Conservation (phyloP, 2,329 filamentous ascomycete species). For the Paracoccidioides lutzii region DNA sequence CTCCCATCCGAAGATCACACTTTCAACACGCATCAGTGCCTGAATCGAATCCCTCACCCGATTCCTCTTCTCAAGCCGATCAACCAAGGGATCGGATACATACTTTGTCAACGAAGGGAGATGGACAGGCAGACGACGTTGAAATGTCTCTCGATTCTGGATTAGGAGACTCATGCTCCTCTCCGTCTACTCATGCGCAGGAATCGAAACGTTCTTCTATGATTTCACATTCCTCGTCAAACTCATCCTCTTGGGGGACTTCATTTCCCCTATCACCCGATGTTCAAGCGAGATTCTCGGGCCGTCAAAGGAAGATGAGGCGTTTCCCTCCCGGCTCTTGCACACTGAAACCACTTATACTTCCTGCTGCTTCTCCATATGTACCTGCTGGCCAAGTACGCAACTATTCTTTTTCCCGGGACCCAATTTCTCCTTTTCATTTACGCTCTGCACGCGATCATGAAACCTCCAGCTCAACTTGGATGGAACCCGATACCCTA, state of each 20-base stretch:
- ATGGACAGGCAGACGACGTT: slow-evolving; percentile 2
- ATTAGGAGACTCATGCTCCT: slow-evolving; percentile 13
- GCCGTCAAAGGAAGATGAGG: slow-evolving; percentile 19
- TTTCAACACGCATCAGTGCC: slow-evolving; percentile 11
- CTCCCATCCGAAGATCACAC: slow-evolving; percentile 12
- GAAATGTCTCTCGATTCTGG: slow-evolving; percentile 16
- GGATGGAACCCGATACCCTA: slow-evolving; percentile 25
- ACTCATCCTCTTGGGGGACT: slow-evolving; percentile 12
- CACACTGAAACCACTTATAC: slow-evolving; percentile 23
- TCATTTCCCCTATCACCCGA: slow-evolving; percentile 17
- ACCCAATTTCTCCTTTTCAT: slow-evolving; percentile 1
- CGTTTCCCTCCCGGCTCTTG: slow-evolving; percentile 25
- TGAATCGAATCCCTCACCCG: neutral
- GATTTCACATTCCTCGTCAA: slow-evolving; percentile 14
- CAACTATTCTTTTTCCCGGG: neutral
- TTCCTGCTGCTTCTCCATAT: slow-evolving; percentile 12
- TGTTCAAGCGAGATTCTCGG: slow-evolving; percentile 11
- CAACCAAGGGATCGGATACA: neutral
- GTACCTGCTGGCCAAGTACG: neutral
- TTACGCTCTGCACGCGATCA: slow-evolving; percentile 1
- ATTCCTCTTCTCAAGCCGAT: neutral
- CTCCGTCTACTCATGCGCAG: slow-evolving; percentile 6
- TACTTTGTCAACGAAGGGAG: slow-evolving; percentile 4
- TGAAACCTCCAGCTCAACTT: slow-evolving; percentile 12
- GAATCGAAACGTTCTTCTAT: slow-evolving; percentile 18